phyloP scores from a whole-genome alignment of 345 rosid genomes.

The Lepidium sativum region DNA sequence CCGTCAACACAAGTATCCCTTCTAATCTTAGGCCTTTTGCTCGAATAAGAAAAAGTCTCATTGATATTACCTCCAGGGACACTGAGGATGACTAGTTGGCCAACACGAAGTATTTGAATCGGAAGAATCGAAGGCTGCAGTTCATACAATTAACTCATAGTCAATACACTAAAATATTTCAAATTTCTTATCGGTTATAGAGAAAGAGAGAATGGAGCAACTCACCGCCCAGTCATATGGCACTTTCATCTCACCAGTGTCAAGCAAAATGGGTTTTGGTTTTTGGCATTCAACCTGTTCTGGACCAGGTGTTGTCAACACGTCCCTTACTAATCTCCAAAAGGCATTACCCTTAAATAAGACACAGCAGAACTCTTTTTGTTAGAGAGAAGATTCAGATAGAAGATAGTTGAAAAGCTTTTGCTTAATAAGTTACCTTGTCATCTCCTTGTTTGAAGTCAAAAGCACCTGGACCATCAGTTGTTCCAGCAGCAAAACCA shows the following conservation, averaged over 20 bases:
- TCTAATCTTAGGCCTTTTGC: neutral
- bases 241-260: constrained; percentile 92
- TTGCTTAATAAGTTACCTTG: constrained; percentile 38
- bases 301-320: constrained; percentile 59
- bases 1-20: neutral
- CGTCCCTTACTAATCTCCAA: constrained; percentile 75
- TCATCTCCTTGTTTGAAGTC: constrained; percentile 97
- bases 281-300: constrained; percentile 73
- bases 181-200: neutral
- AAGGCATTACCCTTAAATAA: constrained; percentile 71
- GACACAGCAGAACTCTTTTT: neutral
- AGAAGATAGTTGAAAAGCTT: constrained; percentile 35
- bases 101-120: constrained; percentile 73
- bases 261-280: constrained; percentile 94
- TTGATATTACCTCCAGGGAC: constrained; percentile 85
- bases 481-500: constrained; percentile 96
- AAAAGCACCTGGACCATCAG: constrained; percentile 99
- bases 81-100: constrained; percentile 81
- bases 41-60: neutral
- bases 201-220: neutral
- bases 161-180: neutral
- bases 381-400: neutral
- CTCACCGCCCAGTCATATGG: constrained; percentile 99
- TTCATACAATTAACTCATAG: neutral
- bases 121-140: constrained; percentile 94